A percentile compares a stretch with the other conserved stretches of the same genome.
Conservation (phyloP, 202 grass and related monocot genomes). For the Carex arenaria region DNA sequence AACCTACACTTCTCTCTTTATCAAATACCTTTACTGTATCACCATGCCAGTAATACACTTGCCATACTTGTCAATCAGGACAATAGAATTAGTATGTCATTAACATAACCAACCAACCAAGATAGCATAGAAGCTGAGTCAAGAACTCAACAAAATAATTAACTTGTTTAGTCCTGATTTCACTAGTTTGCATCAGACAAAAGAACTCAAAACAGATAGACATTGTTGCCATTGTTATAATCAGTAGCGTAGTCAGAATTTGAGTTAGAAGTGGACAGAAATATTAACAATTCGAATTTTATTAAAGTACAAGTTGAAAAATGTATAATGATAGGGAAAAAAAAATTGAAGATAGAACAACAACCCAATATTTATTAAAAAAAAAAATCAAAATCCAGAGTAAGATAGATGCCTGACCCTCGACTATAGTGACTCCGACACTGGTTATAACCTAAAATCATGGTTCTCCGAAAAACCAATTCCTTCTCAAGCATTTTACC, state of each 20-base stretch:
- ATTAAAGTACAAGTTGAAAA: too few relatives aligned
- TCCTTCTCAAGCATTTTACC: background rate
- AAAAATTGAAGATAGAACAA: too few relatives aligned
- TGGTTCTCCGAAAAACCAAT: conserved; percentile 15
- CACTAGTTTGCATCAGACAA: background rate
- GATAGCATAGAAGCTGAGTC: background rate
- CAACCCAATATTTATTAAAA: too few relatives aligned
- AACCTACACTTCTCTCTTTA: background rate
- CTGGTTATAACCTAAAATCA: conserved; percentile 8
- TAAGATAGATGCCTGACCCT: too few relatives aligned
- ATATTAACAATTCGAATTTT: too few relatives aligned
- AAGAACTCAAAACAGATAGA: conserved; percentile 13
- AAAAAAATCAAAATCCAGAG: too few relatives aligned
- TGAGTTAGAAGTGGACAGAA: too few relatives aligned
- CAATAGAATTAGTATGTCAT: conserved; percentile 9
- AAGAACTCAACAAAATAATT: conserved; percentile 15
- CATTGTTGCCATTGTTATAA: background rate
- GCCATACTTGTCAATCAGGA: conserved; percentile 59
- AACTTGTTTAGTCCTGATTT: background rate
- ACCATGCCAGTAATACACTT: conserved; percentile 33
- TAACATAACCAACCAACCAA: background rate
- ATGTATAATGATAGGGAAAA: too few relatives aligned
- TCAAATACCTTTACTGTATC: conserved; percentile 28
- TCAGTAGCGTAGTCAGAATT: too few relatives aligned
- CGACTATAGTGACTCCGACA: too few relatives aligned